A percentile compares a stretch with the other conserved stretches of the same genome.
These are phyloP conservation scores for Quercus parvula DNA, from an alignment of 306 rosid genomes.

Conservation along the genomic window DNA sequence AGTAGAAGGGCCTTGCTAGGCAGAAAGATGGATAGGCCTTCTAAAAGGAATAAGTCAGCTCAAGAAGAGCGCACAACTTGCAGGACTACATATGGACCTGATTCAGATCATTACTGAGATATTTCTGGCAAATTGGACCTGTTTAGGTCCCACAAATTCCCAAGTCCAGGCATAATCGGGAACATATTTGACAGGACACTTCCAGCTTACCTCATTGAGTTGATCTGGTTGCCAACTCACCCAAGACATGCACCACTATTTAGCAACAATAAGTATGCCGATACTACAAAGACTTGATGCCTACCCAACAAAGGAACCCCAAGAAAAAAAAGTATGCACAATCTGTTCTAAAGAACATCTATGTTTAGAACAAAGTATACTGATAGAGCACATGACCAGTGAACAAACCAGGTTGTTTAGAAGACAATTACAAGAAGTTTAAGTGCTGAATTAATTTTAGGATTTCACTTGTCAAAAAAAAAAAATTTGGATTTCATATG, in stretches of 20 bases:
- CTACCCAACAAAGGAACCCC: not conserved
- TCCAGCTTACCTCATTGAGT: not conserved
- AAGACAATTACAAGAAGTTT: slow-evolving; percentile 3
- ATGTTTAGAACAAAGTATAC: not conserved
- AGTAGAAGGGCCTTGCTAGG: no score
- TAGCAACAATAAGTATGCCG: not conserved
- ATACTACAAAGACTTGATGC: not conserved
- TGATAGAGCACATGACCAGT: not conserved
- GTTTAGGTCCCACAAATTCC: not conserved
- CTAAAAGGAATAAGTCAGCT: no score
- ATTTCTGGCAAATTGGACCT: not conserved
- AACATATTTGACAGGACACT: not conserved
- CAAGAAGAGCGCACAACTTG: not conserved
- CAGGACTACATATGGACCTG: not conserved
- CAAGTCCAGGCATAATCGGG: not conserved
- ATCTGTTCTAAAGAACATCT: not conserved
- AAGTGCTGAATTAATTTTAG: not conserved
- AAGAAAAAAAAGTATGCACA: not conserved
- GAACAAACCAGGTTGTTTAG: not conserved
- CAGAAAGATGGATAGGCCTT: no score
- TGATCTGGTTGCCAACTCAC: not conserved
- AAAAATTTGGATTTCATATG: not conserved
- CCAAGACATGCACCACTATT: not conserved
- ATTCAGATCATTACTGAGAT: not conserved
- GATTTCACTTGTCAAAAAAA: not conserved